Conservation (phyloP, 2,329 filamentous ascomycete species). For the Xylaria sp. region DNA sequence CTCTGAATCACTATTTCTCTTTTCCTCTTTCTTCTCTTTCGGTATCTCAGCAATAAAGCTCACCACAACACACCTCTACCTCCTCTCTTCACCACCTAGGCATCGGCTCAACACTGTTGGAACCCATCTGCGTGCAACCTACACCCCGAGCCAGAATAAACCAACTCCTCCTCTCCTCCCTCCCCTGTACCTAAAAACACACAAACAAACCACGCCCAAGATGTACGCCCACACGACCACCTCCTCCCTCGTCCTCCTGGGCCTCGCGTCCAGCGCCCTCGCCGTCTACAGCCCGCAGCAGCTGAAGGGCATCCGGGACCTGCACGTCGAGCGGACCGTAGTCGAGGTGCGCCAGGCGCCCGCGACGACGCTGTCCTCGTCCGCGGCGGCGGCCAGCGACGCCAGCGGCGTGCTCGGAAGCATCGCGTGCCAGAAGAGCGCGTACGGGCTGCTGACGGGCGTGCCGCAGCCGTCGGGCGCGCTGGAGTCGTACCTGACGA, state of each 20-base stretch:
- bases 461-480: constrained; percentile 4
- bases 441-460: constrained; percentile 9
- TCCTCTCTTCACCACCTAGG: no score
- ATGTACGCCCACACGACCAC: constrained; percentile 19
- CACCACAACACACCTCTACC: no score
- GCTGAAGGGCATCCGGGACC: constrained; percentile 15
- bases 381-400: neutral
- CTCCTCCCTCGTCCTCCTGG: constrained; percentile 21
- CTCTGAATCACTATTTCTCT: no score
- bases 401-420: neutral
- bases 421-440: constrained; percentile 9
- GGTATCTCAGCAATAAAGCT: no score
- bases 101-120: no score
- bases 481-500: constrained; percentile 13
- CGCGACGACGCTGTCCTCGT: neutral
- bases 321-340: constrained; percentile 10
- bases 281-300: constrained; percentile 21
- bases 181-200: neutral
- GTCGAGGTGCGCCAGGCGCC: constrained; percentile 18
- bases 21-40: no score
- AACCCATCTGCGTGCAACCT: no score
- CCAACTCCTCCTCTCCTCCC: neutral
- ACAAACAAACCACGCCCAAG: constrained; percentile 1
- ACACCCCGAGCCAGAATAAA: neutral
- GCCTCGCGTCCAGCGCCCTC: constrained; percentile 24